Evolutionary conservation across 192 early-diverging fungal genomes (phyloP).

Genomic region (Podila epicladia): DNA sequence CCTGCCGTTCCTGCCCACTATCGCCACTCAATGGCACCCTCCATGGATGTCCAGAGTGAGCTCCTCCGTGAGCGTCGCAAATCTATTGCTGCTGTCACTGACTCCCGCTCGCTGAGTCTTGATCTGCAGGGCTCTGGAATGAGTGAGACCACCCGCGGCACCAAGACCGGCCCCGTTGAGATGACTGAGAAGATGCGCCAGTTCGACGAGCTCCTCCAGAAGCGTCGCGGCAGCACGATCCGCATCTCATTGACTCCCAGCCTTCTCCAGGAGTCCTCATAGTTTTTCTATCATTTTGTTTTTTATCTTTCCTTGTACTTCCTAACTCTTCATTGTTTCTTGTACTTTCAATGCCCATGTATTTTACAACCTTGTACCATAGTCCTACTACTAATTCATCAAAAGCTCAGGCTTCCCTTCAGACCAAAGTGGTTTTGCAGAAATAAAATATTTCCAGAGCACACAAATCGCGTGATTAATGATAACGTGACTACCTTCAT

Average conservation of each 20-base stretch:
- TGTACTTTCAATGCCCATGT: neutral
- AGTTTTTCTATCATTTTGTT: neutral
- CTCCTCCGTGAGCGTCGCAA: conserved; percentile 41
- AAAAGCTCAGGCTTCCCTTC: too few relatives aligned
- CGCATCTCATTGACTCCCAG: conserved; percentile 44
- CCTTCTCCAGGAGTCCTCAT: conserved; percentile 32
- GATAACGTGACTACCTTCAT: too few relatives aligned
- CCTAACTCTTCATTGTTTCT: neutral
- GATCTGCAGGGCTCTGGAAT: conserved; percentile 10
- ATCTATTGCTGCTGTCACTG: conserved; percentile 37
- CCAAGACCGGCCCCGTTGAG: conserved; percentile 24
- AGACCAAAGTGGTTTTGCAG: too few relatives aligned
- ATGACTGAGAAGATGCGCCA: conserved; percentile 56
- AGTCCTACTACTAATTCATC: too few relatives aligned
- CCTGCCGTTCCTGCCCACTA: conserved; percentile 25
- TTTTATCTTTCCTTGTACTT: neutral
- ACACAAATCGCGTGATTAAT: neutral
- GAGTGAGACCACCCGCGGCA: neutral
- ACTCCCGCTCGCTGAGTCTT: conserved; percentile 36
- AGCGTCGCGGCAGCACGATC: conserved; percentile 50
- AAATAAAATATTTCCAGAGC: too few relatives aligned
- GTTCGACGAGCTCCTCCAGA: conserved; percentile 54
- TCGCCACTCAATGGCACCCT: conserved; percentile 43
- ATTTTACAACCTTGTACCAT: neutral
- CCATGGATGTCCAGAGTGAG: conserved; percentile 40